phyloP scores from a whole-genome alignment of 768 basidiomycete genomes.

The Leccinum truebloodii region DNA sequence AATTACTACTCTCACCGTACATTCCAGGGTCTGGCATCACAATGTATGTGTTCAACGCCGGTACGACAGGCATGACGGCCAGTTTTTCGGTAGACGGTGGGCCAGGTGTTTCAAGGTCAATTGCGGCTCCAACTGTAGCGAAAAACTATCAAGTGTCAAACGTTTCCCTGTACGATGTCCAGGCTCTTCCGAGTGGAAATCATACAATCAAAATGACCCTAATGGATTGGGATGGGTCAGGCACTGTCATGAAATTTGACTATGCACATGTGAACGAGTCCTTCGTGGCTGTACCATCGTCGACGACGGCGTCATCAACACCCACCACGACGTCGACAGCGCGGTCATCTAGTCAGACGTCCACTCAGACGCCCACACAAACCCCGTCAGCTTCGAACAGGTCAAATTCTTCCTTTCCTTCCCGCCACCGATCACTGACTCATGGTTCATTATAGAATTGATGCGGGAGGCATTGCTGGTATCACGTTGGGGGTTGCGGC shows the following conservation, averaged over 20 bases:
- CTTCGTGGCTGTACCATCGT: slow-evolving; percentile 9
- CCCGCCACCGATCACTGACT: not conserved
- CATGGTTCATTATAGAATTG: slow-evolving; percentile 12
- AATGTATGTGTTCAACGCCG: slow-evolving; percentile 29
- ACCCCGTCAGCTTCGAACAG: slow-evolving; percentile 2
- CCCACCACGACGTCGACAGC: slow-evolving; percentile 69
- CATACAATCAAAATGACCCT: slow-evolving; percentile 26
- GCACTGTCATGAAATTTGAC: slow-evolving; percentile 29
- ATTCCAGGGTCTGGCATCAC: slow-evolving; percentile 27
- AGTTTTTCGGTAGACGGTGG: slow-evolving; percentile 23
- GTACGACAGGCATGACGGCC: slow-evolving; percentile 28
- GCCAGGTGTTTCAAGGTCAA: slow-evolving; percentile 4
- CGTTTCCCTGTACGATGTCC: slow-evolving; percentile 18
- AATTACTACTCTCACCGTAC: not conserved
- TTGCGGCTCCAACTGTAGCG: slow-evolving; percentile 7
- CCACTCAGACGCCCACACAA: not conserved
- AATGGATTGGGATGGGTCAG: slow-evolving; percentile 19
- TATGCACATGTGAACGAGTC: slow-evolving; percentile 30
- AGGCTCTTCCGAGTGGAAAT: slow-evolving; percentile 16
- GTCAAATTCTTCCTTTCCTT: slow-evolving; percentile 8
- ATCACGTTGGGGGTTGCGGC: slow-evolving; percentile 15
- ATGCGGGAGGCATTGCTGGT: slow-evolving; percentile 8
- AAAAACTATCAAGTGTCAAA: slow-evolving; percentile 22
- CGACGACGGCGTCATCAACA: slow-evolving; percentile 5
- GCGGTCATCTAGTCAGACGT: slow-evolving; percentile 1